These are phyloP conservation scores for Vicia faba DNA, from an alignment of 306 rosid species.

Conservation along the genomic window DNA sequence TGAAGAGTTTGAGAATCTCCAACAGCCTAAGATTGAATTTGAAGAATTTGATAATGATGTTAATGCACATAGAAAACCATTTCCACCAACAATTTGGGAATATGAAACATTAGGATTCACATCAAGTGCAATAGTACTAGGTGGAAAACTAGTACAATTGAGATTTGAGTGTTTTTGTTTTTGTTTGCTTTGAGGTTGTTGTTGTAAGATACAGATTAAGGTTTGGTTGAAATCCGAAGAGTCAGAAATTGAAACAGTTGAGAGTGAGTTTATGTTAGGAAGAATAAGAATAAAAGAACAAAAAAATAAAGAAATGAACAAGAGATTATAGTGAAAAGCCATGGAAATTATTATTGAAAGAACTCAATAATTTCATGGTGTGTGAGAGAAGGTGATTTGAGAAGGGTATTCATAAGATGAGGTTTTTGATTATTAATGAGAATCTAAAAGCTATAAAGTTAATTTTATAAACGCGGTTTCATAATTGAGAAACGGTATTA, in stretches of 20 bases:
- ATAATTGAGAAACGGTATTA: neutral
- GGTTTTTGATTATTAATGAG: slow-evolving; percentile 13
- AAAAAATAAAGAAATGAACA: slow-evolving; percentile 25
- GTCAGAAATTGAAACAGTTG: slow-evolving; percentile 76
- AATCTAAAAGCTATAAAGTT: slow-evolving; percentile 8
- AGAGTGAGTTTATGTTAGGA: slow-evolving; percentile 44
- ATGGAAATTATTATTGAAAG: slow-evolving; percentile 41
- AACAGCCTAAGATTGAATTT: slow-evolving; percentile 54
- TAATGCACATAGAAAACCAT: slow-evolving; percentile 69
- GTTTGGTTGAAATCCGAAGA: slow-evolving; percentile 41
- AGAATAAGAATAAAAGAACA: slow-evolving; percentile 38
- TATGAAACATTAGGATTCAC: slow-evolving; percentile 37
- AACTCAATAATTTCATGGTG: slow-evolving; percentile 49
- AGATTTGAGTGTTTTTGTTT: slow-evolving; percentile 38
- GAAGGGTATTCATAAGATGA: neutral
- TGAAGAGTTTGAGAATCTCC: slow-evolving; percentile 63
- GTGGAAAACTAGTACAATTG: slow-evolving; percentile 64
- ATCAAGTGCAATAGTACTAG: slow-evolving; percentile 35
- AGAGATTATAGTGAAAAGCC: slow-evolving; percentile 47
- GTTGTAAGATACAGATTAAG: slow-evolving; percentile 63
- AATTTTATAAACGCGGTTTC: slow-evolving; percentile 43
- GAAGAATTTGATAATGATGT: slow-evolving; percentile 38
- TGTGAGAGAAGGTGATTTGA: neutral
- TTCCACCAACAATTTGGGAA: slow-evolving; percentile 65
- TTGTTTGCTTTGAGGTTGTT: slow-evolving; percentile 14